phyloP scores from a whole-genome alignment of 805 yeast genomes.

The Henningerozyma blattae region DNA sequence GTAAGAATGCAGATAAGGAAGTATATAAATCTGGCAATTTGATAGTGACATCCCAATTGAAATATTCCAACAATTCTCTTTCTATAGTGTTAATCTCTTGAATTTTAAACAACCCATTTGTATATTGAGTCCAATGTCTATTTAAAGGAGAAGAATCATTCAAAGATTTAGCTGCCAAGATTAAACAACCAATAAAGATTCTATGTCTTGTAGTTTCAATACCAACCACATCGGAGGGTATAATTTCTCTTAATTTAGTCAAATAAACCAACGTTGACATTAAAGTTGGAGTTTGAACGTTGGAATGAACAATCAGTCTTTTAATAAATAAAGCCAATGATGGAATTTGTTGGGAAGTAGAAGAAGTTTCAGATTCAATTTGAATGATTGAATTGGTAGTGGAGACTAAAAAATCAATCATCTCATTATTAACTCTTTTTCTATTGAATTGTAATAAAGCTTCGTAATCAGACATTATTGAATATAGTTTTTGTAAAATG shows the following conservation, averaged over 20 bases:
- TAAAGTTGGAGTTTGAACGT: conserved; percentile 88
- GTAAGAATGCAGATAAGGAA: conserved; percentile 62
- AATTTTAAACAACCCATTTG: conserved; percentile 66
- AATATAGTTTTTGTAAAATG: too few relatives aligned
- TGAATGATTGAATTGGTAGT: conserved; percentile 20
- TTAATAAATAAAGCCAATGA: conserved; percentile 56
- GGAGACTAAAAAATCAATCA: conserved; percentile 18
- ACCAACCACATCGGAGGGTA: conserved; percentile 84
- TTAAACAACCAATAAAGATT: conserved; percentile 77
- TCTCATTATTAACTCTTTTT: conserved; percentile 18
- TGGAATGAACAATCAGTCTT: conserved; percentile 62
- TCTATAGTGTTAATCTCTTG: conserved; percentile 84
- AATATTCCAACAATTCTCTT: conserved; percentile 66
- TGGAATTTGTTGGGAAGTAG: conserved; percentile 22
- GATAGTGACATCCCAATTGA: conserved; percentile 77
- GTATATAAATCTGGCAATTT: conserved; percentile 54
- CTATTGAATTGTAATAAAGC: conserved; percentile 19
- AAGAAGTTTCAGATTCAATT: conserved; percentile 10
- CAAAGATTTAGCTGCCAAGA: conserved; percentile 77
- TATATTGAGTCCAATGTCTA: conserved; percentile 90
- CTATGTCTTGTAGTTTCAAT: conserved; percentile 89
- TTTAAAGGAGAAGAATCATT: conserved; percentile 92
- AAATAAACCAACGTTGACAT: conserved; percentile 87
- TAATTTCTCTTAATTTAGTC: conserved; percentile 57
- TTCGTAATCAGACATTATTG: conserved; percentile 16